Base-by-base conservation (phyloP, 768 basidiomycete genomes). In the Agaricus blazei region DNA sequence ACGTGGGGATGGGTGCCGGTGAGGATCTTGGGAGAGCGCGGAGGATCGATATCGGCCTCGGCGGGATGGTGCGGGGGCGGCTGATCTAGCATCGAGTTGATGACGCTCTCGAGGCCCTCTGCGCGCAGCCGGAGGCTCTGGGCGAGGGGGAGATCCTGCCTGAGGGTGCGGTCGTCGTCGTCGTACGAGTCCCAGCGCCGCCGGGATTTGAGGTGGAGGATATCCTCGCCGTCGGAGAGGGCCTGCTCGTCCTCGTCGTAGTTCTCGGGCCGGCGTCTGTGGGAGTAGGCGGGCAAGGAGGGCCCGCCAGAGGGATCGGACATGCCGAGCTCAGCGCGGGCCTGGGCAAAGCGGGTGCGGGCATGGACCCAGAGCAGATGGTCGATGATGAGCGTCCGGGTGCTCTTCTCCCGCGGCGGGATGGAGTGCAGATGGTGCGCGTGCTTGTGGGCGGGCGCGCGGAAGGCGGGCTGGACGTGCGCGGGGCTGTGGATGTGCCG, bases 391-490 rank as follows among this genome's bases (percentile, higher is more conserved):
- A 93, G 75, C 9, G 90, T 93, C 31, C 90, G 76, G 7, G 90
- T 92, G n/a, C 87, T 88, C 74, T 93, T 93, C 69, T 93, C 90
- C 38, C 88, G 73, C 2, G 89, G 91, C 2, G 90, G 90, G 31
- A 93, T 92, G 2, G 88, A 84, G 65, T 93, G 90, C 1, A 93
- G 70, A 65, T 93, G 89, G 66, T 93, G 91, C 0, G 90, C 90
- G 75, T 92, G 89, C 61, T 87, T 90, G 69, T 93, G 91, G 1
- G 91, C 90, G 7, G 88, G 87, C 1, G 87, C 81, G 59, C 76
- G 80, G 72, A 87, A 88, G 0, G 77, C 63, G 19, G 52, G 54
- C 37, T 60, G 38, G 19, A 64, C 43, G 42, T 65, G 65, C 27
- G 62, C 61, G 2, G 47, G 47, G n/a, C 47, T 41, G 11, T 48